Conservation (phyloP, 2,329 filamentous ascomycete genomes). For the Botrytis fragariae region DNA sequence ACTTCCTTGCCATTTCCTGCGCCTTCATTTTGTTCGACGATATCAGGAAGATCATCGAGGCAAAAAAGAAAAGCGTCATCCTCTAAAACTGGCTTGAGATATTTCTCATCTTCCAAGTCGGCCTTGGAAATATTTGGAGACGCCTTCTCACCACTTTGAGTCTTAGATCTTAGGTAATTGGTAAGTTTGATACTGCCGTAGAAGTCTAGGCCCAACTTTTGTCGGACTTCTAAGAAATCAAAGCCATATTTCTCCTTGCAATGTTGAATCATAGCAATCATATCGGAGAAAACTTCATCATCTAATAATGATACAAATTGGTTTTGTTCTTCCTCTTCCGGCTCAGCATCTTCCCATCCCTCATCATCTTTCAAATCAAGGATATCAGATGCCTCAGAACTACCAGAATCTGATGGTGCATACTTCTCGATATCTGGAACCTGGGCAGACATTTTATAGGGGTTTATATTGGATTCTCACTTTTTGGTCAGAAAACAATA, state of each 20-base stretch:
- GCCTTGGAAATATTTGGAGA: slow-evolving; percentile 53
- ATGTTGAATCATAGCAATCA: slow-evolving; percentile 63
- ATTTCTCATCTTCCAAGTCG: slow-evolving; percentile 73
- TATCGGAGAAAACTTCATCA: slow-evolving; percentile 61
- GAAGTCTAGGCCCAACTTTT: slow-evolving; percentile 63
- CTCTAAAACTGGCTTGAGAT: slow-evolving; percentile 78
- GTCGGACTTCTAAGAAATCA: slow-evolving; percentile 61
- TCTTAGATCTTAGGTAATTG: slow-evolving; percentile 59
- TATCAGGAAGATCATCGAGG: slow-evolving; percentile 71
- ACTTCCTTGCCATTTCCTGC: slow-evolving; percentile 33
- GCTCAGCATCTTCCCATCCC: slow-evolving; percentile 58
- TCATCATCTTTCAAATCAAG: slow-evolving; percentile 46
- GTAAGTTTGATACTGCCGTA: slow-evolving; percentile 71
- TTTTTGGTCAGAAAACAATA: neutral
- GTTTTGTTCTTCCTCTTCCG: slow-evolving; percentile 58
- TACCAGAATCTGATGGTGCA: slow-evolving; percentile 38
- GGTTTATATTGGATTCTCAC: neutral
- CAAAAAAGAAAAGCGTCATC: slow-evolving; percentile 88
- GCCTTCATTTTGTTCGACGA: slow-evolving; percentile 36
- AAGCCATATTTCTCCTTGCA: slow-evolving; percentile 65
- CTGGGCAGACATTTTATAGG: slow-evolving; percentile 28
- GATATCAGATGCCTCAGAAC: slow-evolving; percentile 44
- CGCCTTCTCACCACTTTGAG: slow-evolving; percentile 44
- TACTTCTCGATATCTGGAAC: slow-evolving; percentile 25
- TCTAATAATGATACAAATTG: slow-evolving; percentile 67